Conservation (phyloP, 495 filamentous ascomycete species). For the Aspergillus biplanus region DNA sequence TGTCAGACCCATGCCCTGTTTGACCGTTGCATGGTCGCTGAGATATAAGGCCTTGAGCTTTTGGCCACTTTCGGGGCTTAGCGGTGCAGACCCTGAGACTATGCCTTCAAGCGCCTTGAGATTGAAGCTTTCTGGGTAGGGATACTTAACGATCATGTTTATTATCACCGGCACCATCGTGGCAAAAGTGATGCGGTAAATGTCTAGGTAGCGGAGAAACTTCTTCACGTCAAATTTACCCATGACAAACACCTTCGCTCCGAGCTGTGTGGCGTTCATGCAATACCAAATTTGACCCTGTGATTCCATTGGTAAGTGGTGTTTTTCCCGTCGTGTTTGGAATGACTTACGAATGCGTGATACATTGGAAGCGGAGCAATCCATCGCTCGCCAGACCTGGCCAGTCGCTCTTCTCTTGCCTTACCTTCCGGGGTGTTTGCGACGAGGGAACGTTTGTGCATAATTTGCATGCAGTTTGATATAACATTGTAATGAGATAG, state of each 20-base stretch:
- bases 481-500: constrained; percentile 6
- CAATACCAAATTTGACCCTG: constrained; percentile 6
- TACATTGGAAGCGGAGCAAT: constrained; percentile 7
- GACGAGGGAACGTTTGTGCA: constrained; percentile 1
- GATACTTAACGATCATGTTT: not conserved
- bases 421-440: not conserved
- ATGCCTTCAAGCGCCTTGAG: not conserved
- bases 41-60: constrained; percentile 1
- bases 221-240: not conserved
- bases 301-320: not conserved
- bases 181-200: constrained; percentile 5
- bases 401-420: not conserved
- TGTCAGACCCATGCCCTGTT: constrained; percentile 3
- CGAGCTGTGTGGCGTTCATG: not conserved
- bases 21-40: not conserved
- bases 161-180: not conserved
- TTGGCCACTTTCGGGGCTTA: not conserved
- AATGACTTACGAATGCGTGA: constrained; percentile 8
- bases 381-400: constrained; percentile 3
- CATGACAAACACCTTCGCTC: constrained; percentile 6
- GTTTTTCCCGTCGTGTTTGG: too few species aligned
- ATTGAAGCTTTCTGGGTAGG: constrained; percentile 4
- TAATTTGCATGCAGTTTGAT: not conserved
- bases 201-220: not conserved
- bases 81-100: not conserved